Percentiles rank a stretch among this genome's conserved stretches.
These are phyloP conservation scores for Chrysanthemum makinoi DNA, from an alignment of 129 eudicot genomes.

Conservation along the genomic window DNA sequence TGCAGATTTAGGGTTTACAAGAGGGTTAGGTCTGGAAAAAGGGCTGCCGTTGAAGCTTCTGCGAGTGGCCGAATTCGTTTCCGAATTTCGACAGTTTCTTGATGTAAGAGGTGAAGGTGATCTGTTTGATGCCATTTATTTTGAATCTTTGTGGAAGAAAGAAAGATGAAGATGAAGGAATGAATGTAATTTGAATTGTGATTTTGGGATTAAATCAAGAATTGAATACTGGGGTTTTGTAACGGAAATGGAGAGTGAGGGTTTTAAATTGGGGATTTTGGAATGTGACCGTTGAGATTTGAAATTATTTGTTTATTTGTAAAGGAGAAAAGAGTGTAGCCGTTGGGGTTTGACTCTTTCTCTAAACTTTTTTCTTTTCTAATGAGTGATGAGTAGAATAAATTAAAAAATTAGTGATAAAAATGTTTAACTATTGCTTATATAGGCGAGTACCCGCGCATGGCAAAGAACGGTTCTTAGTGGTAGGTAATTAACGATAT, in stretches of 20 bases:
- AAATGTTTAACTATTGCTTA: too few relatives aligned
- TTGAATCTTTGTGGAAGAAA: not conserved
- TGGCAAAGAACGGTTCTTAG: too few relatives aligned
- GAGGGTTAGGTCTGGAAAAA: conserved; percentile 46
- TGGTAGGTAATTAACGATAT: too few relatives aligned
- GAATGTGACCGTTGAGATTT: conserved; percentile 14
- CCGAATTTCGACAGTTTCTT: conserved; percentile 46
- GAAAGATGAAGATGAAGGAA: not conserved
- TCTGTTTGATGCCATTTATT: conserved; percentile 39
- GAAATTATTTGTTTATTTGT: not conserved
- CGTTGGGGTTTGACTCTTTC: conserved; percentile 13
- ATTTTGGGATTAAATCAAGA: not conserved
- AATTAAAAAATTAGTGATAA: too few relatives aligned
- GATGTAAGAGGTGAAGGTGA: conserved; percentile 75
- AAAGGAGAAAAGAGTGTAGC: not conserved
- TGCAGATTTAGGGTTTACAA: conserved; percentile 41
- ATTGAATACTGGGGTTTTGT: not conserved
- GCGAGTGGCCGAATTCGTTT: conserved; percentile 38
- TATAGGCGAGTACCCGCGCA: too few relatives aligned
- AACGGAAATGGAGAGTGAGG: not conserved
- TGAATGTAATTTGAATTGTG: not conserved
- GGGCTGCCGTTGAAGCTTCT: conserved; percentile 67
- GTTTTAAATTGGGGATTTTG: conserved; percentile 3
- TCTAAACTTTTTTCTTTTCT: not conserved
- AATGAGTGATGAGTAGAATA: too few relatives aligned